These are phyloP conservation scores for Calycina herbarum DNA, from an alignment of 2,329 filamentous ascomycete genomes.

Conservation along the genomic window DNA sequence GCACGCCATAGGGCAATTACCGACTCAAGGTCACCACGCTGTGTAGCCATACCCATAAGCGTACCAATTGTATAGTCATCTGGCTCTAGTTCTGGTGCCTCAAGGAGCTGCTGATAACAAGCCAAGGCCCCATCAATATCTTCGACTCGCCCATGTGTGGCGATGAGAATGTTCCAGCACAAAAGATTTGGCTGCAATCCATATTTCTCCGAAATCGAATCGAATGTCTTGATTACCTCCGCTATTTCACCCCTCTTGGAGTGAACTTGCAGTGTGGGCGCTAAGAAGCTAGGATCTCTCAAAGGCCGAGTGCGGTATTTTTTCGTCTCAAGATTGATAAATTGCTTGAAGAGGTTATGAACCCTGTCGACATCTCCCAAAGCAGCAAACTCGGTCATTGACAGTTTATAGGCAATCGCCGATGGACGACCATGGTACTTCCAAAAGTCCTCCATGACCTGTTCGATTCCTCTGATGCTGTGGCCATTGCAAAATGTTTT, in stretches of 20 bases:
- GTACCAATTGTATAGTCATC: constrained; percentile 68
- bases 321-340: constrained; percentile 22
- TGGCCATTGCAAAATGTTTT: constrained; percentile 35
- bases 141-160: constrained; percentile 64
- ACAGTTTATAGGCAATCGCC: constrained; percentile 37
- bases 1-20: constrained; percentile 65
- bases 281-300: constrained; percentile 37
- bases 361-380: constrained; percentile 48
- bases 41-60: constrained; percentile 70
- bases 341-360: constrained; percentile 45
- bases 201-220: constrained; percentile 58
- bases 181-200: constrained; percentile 55
- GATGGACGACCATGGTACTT: constrained; percentile 34
- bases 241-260: constrained; percentile 65
- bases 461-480: constrained; percentile 39
- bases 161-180: constrained; percentile 77
- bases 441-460: constrained; percentile 41
- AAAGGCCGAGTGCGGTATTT: constrained; percentile 6
- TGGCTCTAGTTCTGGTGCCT: constrained; percentile 48
- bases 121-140: constrained; percentile 66
- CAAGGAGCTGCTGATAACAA: constrained; percentile 61
- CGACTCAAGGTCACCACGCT: constrained; percentile 70
- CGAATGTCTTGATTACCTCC: constrained; percentile 60
- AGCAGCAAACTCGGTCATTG: constrained; percentile 43
- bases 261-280: constrained; percentile 70